These are phyloP conservation scores for Oryza coarctata DNA, from an alignment of 176 grass and related monocot species.

Conservation along the genomic window DNA sequence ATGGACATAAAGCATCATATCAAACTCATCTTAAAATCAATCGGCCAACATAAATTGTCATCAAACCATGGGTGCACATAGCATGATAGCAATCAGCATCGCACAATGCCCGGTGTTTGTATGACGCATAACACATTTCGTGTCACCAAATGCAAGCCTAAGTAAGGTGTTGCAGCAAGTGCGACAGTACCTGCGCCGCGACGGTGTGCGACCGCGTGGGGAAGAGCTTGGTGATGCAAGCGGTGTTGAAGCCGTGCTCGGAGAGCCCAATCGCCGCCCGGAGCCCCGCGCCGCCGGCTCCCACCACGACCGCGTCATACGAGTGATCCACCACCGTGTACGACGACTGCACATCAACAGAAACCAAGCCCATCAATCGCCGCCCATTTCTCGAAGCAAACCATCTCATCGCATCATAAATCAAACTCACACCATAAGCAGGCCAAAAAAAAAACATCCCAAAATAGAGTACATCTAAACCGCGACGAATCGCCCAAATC, in stretches of 20 bases:
- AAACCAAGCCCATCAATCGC: constrained; percentile 5
- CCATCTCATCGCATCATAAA: background rate
- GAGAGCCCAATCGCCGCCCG: constrained; percentile 92
- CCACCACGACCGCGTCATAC: constrained; percentile 94
- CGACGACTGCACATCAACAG: constrained; percentile 43
- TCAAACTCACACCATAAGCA: background rate
- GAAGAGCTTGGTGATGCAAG: constrained; percentile 98
- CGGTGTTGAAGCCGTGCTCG: constrained; percentile 95
- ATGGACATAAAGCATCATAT: background rate
- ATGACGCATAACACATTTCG: background rate
- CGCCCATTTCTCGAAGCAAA: background rate
- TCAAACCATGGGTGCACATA: too few species aligned
- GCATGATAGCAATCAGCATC: background rate
- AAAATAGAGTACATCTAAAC: background rate
- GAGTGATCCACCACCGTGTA: constrained; percentile 94
- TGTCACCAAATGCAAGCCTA: background rate
- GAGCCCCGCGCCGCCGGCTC: constrained; percentile 87
- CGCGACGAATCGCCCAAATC: background rate
- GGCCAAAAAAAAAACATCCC: background rate
- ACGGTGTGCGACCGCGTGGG: constrained; percentile 94
- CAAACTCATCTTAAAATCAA: background rate
- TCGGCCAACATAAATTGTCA: background rate
- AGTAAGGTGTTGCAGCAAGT: background rate
- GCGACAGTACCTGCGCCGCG: constrained; percentile 67
- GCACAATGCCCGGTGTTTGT: background rate